Evolutionary conservation across 495 filamentous ascomycete genomes (phyloP).

Genomic region (Alectoria sarmentosa): DNA sequence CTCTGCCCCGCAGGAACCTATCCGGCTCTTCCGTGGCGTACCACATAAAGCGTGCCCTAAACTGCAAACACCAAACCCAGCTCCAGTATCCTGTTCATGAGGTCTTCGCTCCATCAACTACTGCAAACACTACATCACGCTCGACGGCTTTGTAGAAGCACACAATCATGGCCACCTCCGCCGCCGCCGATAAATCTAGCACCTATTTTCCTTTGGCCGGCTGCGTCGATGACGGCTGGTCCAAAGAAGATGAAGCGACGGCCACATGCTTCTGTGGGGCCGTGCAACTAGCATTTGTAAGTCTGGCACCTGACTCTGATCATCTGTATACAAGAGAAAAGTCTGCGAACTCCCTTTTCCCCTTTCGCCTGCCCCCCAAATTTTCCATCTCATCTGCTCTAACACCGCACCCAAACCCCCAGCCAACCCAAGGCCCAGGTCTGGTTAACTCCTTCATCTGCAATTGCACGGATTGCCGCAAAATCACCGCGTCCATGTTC

Average conservation of each 20-base stretch:
- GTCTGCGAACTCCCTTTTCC: neutral
- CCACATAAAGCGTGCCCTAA: too few species aligned
- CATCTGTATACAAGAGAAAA: too few species aligned
- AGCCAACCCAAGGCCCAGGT: constrained; percentile 39
- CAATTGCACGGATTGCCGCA: constrained; percentile 52
- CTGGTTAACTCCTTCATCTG: constrained; percentile 46
- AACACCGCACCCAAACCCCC: constrained; percentile 1
- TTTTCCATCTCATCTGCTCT: neutral
- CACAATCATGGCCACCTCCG: neutral
- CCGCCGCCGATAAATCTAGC: constrained; percentile 19
- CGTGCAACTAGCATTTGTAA: constrained; percentile 47
- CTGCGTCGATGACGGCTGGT: constrained; percentile 32
- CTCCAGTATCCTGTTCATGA: neutral
- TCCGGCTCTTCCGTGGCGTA: too few species aligned
- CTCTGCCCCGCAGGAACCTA: too few species aligned
- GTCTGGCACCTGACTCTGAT: too few species aligned
- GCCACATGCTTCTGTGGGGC: constrained; percentile 47
- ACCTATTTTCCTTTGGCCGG: constrained; percentile 33
- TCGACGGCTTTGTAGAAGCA: neutral
- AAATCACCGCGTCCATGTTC: constrained; percentile 54
- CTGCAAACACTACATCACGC: neutral
- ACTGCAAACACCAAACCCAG: too few species aligned
- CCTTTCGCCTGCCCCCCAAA: neutral
- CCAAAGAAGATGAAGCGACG: constrained; percentile 40
- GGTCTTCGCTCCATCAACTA: neutral